phyloP scores from a whole-genome alignment of 371 early-diverging fungal genomes.

The Apophysomyces ossiformis region DNA sequence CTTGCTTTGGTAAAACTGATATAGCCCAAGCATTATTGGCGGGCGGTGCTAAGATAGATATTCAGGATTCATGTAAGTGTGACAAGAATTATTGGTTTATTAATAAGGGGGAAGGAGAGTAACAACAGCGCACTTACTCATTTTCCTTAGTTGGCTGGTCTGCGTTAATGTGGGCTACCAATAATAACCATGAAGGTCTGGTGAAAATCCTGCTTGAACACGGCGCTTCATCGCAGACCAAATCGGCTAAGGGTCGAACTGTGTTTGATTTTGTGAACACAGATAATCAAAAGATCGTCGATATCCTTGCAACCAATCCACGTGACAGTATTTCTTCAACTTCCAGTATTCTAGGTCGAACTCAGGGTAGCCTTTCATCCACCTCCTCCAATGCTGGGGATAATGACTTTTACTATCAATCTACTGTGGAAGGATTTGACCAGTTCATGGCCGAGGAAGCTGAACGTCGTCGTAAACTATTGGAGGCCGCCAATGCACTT shows the following conservation, averaged over 20 bases:
- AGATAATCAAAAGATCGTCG: slow-evolving; percentile 60
- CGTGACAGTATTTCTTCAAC: slow-evolving; percentile 56
- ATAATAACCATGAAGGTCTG: slow-evolving; percentile 78
- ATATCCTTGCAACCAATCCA: slow-evolving; percentile 60
- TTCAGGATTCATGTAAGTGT: slow-evolving; percentile 75
- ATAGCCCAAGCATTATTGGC: slow-evolving; percentile 69
- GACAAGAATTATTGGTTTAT: slow-evolving; percentile 11
- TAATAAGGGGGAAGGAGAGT: slow-evolving; percentile 7
- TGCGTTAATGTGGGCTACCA: slow-evolving; percentile 91
- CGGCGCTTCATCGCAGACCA: slow-evolving; percentile 77
- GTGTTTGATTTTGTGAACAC: slow-evolving; percentile 73
- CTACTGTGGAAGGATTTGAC: slow-evolving; percentile 44
- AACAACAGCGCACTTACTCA: background rate
- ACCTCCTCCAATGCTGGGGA: slow-evolving; percentile 45
- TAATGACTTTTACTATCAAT: slow-evolving; percentile 52
- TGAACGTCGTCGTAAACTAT: slow-evolving; percentile 44
- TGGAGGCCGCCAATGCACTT: slow-evolving; percentile 36
- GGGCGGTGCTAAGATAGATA: slow-evolving; percentile 78
- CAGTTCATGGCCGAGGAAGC: slow-evolving; percentile 52
- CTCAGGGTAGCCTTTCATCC: slow-evolving; percentile 25
- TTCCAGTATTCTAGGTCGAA: slow-evolving; percentile 33
- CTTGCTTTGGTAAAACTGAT: slow-evolving; percentile 84
- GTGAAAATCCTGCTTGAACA: slow-evolving; percentile 74
- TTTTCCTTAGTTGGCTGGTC: slow-evolving; percentile 82
- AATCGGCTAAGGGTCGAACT: slow-evolving; percentile 77